Base-by-base conservation (phyloP, 179 eudicot species). In the Monotropa hypopitys region DNA sequence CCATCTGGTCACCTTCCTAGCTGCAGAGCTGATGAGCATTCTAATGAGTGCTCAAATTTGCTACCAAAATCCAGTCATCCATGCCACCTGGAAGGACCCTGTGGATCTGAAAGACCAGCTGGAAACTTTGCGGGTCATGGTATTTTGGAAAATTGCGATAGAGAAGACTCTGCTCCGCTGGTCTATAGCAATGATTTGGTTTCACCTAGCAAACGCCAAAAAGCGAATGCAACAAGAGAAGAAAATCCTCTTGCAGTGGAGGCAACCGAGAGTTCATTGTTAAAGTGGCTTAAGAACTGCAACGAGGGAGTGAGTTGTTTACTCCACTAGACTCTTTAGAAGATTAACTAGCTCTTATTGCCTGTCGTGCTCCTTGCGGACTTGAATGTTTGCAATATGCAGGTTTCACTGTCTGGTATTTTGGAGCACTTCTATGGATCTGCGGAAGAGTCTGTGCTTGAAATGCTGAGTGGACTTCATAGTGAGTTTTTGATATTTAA, bases 331-430 rank as follows among this genome's bases (percentile, higher is more conserved):
- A 12, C 28, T 15, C 75, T 50, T 59, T 76, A 74, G 77, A 54
- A 66, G 82, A 65, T 18, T 12, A 12, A 6, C 10, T 32, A 32
- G 15, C 28, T 56, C 57, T 11, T 40, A n/a, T 35, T 47, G 56
- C 62, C 8, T 72, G 7, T 9, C 20, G 10, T 40, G 5, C 9
- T 79, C 21, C 61, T 32, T 23, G 32, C 21, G 2, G 3, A 0
- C 13, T 20, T 23, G 20, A 35, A 72, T 77, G 67, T 63, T 11
- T 35, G 7, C 51, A 42, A 20, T 71, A 32, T 87, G 78, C 88
- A 92, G 97, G 92, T 88, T 85, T 49, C 84, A 54, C 76, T 88
- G 54, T 79, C 85, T 43, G 92, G 83, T 71, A 70, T 92, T 47
- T 13, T 87, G 83, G 73, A 74, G 61, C 91, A 88, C 73, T 92